Evolutionary conservation across 257 asterid genomes (phyloP).

Genomic region (Nicotiana undulata): DNA sequence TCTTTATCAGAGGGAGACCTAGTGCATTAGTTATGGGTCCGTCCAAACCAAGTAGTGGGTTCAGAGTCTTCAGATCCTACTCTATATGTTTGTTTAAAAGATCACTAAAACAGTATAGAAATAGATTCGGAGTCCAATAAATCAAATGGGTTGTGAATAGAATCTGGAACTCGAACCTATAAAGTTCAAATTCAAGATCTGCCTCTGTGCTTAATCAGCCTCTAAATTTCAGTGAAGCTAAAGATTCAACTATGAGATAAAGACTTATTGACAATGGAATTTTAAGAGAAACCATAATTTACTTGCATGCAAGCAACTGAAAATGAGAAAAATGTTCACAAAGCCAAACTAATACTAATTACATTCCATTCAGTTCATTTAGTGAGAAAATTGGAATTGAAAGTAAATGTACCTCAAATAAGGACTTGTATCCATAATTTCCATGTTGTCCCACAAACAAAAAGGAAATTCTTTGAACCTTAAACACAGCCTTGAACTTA

Average conservation of each 20-base stretch:
- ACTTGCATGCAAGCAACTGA: not conserved
- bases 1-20: too few species aligned
- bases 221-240: not conserved
- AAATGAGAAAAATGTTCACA: conserved; percentile 5
- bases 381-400: not conserved
- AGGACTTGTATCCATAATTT: conserved; percentile 43
- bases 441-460: conserved; percentile 27
- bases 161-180: too few species aligned
- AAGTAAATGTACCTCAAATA: conserved; percentile 45
- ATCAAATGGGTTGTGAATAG: too few species aligned
- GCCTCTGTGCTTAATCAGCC: too few species aligned
- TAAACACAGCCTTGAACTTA: conserved; percentile 16
- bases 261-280: not conserved
- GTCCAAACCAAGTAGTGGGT: too few species aligned
- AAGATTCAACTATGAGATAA: not conserved
- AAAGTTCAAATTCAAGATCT: too few species aligned
- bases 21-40: too few species aligned
- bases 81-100: too few species aligned
- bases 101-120: too few species aligned
- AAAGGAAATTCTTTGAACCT: conserved; percentile 9
- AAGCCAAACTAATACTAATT: not conserved
- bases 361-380: not conserved
- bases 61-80: too few species aligned
- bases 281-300: not conserved
- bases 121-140: too few species aligned